Evolutionary conservation across 169 alveolate species (phyloP).

Genomic region (Cryptosporidium ubiquitum): DNA sequence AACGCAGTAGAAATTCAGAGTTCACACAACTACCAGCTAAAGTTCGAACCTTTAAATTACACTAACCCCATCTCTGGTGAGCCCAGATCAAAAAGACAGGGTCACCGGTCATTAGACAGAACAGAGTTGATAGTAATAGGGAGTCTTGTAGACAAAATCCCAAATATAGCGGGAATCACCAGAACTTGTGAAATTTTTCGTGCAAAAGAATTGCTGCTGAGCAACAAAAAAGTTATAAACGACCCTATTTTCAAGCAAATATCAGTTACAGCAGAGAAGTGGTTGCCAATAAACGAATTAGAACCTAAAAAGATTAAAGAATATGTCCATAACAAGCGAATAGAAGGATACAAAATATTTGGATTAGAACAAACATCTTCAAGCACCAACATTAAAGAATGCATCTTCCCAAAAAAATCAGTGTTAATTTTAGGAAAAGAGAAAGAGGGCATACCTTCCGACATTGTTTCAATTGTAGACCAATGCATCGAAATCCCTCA

Average conservation of each 20-base stretch:
- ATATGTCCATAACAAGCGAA: constrained; percentile 79
- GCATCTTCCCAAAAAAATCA: constrained; percentile 85
- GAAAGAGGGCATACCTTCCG: constrained; percentile 92
- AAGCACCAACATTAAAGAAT: constrained; percentile 80
- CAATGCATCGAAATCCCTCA: constrained; percentile 91
- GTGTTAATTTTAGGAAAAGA: constrained; percentile 90
- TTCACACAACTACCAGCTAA: constrained; percentile 69
- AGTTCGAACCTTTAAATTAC: constrained; percentile 74
- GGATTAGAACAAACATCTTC: constrained; percentile 92
- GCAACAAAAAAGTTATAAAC: constrained; percentile 77
- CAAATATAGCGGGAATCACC: constrained; percentile 91
- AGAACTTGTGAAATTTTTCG: constrained; percentile 91
- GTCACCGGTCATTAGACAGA: constrained; percentile 66
- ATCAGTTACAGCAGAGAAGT: constrained; percentile 90
- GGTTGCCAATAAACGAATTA: constrained; percentile 89
- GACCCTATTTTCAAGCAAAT: constrained; percentile 85
- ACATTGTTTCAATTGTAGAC: constrained; percentile 84
- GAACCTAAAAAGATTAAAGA: constrained; percentile 75
- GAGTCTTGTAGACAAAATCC: constrained; percentile 88
- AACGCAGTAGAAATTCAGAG: neutral
- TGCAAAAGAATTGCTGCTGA: constrained; percentile 77
- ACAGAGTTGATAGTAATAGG: constrained; percentile 89
- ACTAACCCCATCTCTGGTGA: constrained; percentile 19
- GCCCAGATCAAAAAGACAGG: constrained; percentile 21
- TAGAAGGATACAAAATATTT: constrained; percentile 84